Base-by-base conservation (phyloP, 2,329 filamentous ascomycete genomes). In the Orbilia brochopaga region DNA sequence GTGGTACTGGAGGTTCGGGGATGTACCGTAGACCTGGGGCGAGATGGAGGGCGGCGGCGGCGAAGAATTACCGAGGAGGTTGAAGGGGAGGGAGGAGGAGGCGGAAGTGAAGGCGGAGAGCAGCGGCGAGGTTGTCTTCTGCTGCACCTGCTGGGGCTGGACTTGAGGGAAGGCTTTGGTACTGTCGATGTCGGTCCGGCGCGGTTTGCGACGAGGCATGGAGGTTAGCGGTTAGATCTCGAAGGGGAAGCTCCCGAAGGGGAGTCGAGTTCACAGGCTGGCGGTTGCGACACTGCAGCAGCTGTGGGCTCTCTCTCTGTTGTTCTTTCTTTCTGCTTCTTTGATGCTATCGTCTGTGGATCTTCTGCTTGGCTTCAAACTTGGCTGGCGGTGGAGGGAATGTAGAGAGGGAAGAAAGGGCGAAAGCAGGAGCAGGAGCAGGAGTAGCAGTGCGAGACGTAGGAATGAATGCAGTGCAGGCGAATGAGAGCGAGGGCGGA, bases 141-240 rank as follows among this genome's bases (percentile, higher is more conserved):
- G 67, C 44, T 72, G 67, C 32, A 51, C 67, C 51, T 65, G 67
- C 51, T 72, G 67, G 13, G 67, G 67, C 23, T 72, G 67, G 55
- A 57, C 60, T 52, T 72, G 67, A 48, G 67, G 60, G 56, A 72
- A 72, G 50, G 67, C 55, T 72, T 51, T 60, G 42, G 62, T 72
- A 55, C 67, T 72, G 56, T 72, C 67, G 60, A 61, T 64, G 6
- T 72, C 67, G 55, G 55, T 56, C 37, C 60, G 60, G 67, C 67
- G 67, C 60, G 56, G 19, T 72, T 72, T 72, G 50, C 67, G 67
- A 72, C 67, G 67, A 72, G 67, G 60, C 67, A 72, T 72, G 50
- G 61, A 65, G 67, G 60, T 72, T 72, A 72, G 67, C 53, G 60
- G 55, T 24, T 24, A 61, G 54, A 32, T 23, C 24, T 46, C 11